Base-by-base conservation (phyloP, 2,329 filamentous ascomycete genomes). In the Purpureocillium lavendulum region DNA sequence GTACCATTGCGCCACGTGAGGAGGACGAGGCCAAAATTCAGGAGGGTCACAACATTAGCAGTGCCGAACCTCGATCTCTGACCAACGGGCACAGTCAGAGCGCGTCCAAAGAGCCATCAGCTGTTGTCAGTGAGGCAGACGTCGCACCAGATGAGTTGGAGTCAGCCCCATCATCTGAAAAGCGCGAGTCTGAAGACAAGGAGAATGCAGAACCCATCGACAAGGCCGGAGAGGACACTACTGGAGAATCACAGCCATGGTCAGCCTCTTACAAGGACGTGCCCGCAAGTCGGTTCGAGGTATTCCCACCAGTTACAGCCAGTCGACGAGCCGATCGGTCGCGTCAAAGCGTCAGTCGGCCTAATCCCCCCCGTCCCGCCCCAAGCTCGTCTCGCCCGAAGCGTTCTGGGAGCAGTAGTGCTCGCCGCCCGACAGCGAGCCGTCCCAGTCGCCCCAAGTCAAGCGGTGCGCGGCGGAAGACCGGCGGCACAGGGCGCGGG, bases 1-100 rank as follows among this genome's bases (percentile, higher is more conserved):
- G 87, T 47, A 84, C 90, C 2, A 86, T 97, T 39, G 90, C 90
- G 11, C 87, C 84, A 5, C 79, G 90, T 29, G 88, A 94, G 45
- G 88, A 87, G 16, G 79, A 83, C 7, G 75, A 76, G 42, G 59
- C 58, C 10, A 64, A 57, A 45, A 33, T 64, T 13, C 49, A 60
- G n/a, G 60, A 65, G 40, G 57, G 54, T 2, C 44, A 48, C 3
- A 52, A 45, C 12, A 44, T 41, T 9, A 40, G 44, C 13, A 44
- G 40, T 14, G 40, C 45, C 2, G 49, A 53, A 12, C 44, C 40
- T 3, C 48, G 52, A 21, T 39, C 50, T 11, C 40, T 45, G 3
- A 35, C 42, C 3, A 58, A 61, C 31, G 54, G 55, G 6, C 45
- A 46, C 5, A 33, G 41, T 18, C 44, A 45, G 13, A 39, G 33